Conservation (phyloP, 139 green algal genomes). For the Limnomonas spitsbergensis region DNA sequence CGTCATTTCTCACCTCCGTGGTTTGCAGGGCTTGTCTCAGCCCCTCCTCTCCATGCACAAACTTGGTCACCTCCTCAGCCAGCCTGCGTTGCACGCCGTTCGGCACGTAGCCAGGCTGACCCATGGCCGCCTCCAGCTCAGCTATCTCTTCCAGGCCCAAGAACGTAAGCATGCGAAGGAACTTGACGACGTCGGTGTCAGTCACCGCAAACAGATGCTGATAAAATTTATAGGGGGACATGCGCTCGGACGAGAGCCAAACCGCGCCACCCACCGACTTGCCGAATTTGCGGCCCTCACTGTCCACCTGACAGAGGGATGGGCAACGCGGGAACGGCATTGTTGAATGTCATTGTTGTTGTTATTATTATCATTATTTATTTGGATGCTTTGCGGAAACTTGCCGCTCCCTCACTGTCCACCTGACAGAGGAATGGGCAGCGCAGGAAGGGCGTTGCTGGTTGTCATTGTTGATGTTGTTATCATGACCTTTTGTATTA, state of each 20-base stretch:
- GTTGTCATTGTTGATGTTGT: too few relatives aligned
- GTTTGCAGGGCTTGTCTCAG: conserved; percentile 81
- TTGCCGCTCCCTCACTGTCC: conserved; percentile 86
- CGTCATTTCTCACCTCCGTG: conserved; percentile 61
- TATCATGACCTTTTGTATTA: too few relatives aligned
- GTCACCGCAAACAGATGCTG: conserved; percentile 83
- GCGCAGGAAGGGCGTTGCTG: too few relatives aligned
- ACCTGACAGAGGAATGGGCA: conserved; percentile 36
- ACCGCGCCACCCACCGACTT: conserved; percentile 91
- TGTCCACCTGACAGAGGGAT: conserved; percentile 55
- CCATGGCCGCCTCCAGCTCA: conserved; percentile 10
- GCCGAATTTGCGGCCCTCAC: conserved; percentile 94
- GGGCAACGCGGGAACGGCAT: too few relatives aligned
- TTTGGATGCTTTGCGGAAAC: too few relatives aligned
- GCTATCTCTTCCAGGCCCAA: conserved; percentile 80
- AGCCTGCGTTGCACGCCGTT: conserved; percentile 87
- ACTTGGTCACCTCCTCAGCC: conserved; percentile 91
- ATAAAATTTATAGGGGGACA: conserved; percentile 98
- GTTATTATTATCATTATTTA: too few relatives aligned
- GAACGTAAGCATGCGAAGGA: conserved; percentile 95
- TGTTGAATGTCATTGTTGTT: background rate
- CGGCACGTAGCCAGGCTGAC: conserved; percentile 63
- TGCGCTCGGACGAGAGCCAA: conserved; percentile 81
- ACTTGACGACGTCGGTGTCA: conserved; percentile 85
- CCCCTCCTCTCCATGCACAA: conserved; percentile 93